Base-by-base conservation (phyloP, 2,329 filamentous ascomycete species). In the Thielaviopsis euricoi region DNA sequence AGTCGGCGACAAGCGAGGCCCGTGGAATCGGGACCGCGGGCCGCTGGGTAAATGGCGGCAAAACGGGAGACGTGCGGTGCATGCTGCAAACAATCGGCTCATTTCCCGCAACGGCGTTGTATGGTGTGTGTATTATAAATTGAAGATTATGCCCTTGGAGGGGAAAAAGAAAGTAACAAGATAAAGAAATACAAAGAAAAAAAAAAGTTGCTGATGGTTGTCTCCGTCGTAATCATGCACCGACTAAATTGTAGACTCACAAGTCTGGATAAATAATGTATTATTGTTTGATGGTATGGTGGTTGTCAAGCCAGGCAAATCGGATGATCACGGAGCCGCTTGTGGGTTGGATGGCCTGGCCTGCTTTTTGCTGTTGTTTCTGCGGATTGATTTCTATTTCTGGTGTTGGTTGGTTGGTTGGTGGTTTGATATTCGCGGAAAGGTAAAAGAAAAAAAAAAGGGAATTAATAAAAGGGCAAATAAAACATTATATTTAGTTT, bases 1-100 rank as follows among this genome's bases (percentile, higher is more conserved):
- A 33, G 12, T 10, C 9, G 29, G 10, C 37, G 37, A n/a, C 37
- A 43, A n/a, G 37, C 37, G 9, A 81, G 76, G 56, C n/a, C n/a
- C n/a, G 74, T 77, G 1, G 66, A 71, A 61, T 65, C 61, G 37
- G 37, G 17, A n/a, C 37, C 17, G 37, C 13, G 37, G 37, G 37
- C 37, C 37, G 37, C 37, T 43, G 37, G 37, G 37, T 43, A 43
- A 43, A 43, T 43, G 37, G 17, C 37, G 37, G 37, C 37, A 43
- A 43, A 43, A 43, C 37, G 37, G 37, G 37, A 43, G n/a, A n/a
- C 15, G 13, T 43, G 37, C 37, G 37, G 37, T 43, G 37, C 13
- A 43, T 4, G n/a, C 37, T 17, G 15, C 37, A 43, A 15, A n/a
- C 37, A 43, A 43, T 43, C 37, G 37, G 37, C 6, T 43, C 37